phyloP scores from a whole-genome alignment of 495 filamentous ascomycete genomes.

The Xylaria grammica region DNA sequence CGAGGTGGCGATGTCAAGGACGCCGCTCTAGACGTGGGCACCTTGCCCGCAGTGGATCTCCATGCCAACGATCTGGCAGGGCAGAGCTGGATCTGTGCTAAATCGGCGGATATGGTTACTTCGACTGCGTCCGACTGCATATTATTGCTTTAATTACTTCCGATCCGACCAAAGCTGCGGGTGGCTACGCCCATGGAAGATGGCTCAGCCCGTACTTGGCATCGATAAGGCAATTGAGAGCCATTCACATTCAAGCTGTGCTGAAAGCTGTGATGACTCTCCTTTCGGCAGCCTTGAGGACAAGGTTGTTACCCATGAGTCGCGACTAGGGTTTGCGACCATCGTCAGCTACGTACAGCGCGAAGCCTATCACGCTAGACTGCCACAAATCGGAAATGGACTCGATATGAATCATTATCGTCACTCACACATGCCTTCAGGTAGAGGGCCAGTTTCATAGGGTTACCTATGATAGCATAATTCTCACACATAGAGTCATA shows the following conservation, averaged over 20 bases:
- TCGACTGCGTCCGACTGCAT: not conserved
- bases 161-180: not conserved
- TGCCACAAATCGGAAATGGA: not conserved
- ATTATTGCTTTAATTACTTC: not conserved
- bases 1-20: not conserved
- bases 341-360: too few relatives aligned
- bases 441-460: not conserved
- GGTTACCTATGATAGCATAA: not conserved
- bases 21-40: not conserved
- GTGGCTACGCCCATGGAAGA: too few relatives aligned
- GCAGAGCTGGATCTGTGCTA: not conserved
- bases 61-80: not conserved
- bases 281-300: not conserved
- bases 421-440: not conserved
- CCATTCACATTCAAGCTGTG: not conserved
- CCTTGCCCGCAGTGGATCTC: not conserved
- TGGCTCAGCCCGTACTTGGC: not conserved
- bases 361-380: not conserved
- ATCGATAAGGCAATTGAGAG: not conserved
- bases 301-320: too few relatives aligned
- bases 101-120: not conserved
- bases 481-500: not conserved
- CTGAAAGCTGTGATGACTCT: not conserved
- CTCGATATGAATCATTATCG: not conserved
- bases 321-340: too few relatives aligned